Evolutionary conservation across 768 basidiomycete genomes (phyloP).

Genomic region (Lentinula sp.): DNA sequence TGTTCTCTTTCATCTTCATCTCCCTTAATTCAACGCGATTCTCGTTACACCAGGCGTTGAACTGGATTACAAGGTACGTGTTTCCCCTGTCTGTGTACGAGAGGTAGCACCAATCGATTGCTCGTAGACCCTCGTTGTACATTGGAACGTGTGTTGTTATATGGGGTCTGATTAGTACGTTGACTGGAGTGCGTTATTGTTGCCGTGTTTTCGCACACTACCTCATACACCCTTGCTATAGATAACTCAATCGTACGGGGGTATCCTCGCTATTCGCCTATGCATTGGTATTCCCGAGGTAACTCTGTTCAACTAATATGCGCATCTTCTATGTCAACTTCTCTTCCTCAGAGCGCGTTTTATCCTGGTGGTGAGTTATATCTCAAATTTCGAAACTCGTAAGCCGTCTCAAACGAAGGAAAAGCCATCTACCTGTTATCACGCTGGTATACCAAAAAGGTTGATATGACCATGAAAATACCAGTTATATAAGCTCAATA

Average conservation of each 20-base stretch:
- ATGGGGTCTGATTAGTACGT: conserved; percentile 59
- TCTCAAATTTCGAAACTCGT: neutral
- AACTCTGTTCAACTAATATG: neutral
- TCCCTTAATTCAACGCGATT: neutral
- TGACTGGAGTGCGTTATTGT: conserved; percentile 48
- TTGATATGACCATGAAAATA: conserved; percentile 3
- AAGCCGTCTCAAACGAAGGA: neutral
- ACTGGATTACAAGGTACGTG: conserved; percentile 43
- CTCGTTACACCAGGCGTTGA: conserved; percentile 39
- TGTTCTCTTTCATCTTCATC: conserved; percentile 4
- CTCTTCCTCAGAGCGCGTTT: conserved; percentile 42
- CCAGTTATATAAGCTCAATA: neutral
- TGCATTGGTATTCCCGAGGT: conserved; percentile 62
- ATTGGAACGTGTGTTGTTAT: conserved; percentile 53
- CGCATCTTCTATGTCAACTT: neutral
- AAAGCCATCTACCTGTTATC: conserved; percentile 35
- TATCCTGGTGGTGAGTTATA: conserved; percentile 48
- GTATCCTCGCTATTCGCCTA: conserved; percentile 50
- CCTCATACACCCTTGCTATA: conserved; percentile 14
- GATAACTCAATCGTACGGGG: conserved; percentile 49
- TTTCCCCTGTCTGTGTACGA: neutral
- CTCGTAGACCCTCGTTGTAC: conserved; percentile 50
- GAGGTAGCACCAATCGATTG: neutral
- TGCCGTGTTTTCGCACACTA: neutral
- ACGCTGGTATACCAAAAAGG: conserved; percentile 58